Percentiles rank a stretch among this genome's conserved stretches.
These are phyloP conservation scores for Exophiala calicioides DNA, from an alignment of 2,329 filamentous ascomycete species.

Conservation along the genomic window DNA sequence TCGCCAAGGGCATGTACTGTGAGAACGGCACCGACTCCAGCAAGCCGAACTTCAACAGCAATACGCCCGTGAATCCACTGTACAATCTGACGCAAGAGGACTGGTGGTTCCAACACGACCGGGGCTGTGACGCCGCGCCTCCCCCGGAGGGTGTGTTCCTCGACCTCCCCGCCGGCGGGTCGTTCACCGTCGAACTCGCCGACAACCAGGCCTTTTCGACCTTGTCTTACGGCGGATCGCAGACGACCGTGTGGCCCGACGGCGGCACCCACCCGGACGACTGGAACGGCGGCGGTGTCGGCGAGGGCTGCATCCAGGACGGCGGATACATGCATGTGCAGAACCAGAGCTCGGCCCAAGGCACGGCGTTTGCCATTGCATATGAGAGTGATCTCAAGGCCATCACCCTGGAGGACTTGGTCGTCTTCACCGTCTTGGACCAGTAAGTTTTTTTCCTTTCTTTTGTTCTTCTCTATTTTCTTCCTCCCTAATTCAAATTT, in stretches of 20 bases:
- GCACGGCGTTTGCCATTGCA: slow-evolving; percentile 54
- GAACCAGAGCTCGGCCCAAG: slow-evolving; percentile 46
- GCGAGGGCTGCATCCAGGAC: slow-evolving; percentile 40
- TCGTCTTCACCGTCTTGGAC: slow-evolving; percentile 51
- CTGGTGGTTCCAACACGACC: slow-evolving; percentile 57
- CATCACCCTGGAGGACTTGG: slow-evolving; percentile 55
- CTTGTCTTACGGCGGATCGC: slow-evolving; percentile 45
- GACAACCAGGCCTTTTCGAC: slow-evolving; percentile 54
- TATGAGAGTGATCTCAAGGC: slow-evolving; percentile 50
- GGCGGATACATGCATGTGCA: slow-evolving; percentile 52
- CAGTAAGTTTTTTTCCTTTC: slow-evolving; percentile 43
- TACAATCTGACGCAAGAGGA: slow-evolving; percentile 47
- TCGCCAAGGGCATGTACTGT: slow-evolving; percentile 46
- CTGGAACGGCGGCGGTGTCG: slow-evolving; percentile 44
- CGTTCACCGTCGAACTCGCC: slow-evolving; percentile 53
- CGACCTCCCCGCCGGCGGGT: slow-evolving; percentile 51
- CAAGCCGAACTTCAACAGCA: slow-evolving; percentile 47
- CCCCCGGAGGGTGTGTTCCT: slow-evolving; percentile 42
- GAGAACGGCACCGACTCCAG: slow-evolving; percentile 35
- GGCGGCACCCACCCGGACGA: slow-evolving; percentile 49
- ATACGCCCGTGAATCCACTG: slow-evolving; percentile 49
- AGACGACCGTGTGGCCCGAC: slow-evolving; percentile 50
- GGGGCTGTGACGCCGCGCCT: slow-evolving; percentile 48
- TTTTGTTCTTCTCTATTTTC: no score
- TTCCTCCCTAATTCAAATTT: no score